A percentile compares a stretch with the other conserved stretches of the same genome.
phyloP scores from a whole-genome alignment of 1,139 yeast genomes.

The Diutina scorzettiae region DNA sequence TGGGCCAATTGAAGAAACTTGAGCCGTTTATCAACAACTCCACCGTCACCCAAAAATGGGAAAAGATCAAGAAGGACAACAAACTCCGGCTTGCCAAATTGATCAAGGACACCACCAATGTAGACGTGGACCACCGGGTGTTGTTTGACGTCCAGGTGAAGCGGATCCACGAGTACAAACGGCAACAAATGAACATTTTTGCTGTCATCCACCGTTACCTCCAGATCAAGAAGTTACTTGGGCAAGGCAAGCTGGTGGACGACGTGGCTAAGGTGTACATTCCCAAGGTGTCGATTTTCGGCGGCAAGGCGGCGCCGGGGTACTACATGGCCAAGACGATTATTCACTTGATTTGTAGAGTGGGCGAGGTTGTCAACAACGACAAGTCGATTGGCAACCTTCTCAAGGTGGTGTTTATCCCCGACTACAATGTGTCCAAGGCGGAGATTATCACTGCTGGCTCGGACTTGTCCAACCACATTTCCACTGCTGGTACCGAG shows the following conservation, averaged over 20 bases:
- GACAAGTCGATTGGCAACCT: conserved; percentile 65
- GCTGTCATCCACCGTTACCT: conserved; percentile 81
- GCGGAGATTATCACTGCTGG: conserved; percentile 90
- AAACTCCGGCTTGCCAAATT: conserved; percentile 60
- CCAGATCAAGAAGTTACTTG: conserved; percentile 55
- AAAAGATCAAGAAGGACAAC: conserved; percentile 55
- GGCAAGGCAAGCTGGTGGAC: conserved; percentile 30
- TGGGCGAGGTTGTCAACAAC: conserved; percentile 67
- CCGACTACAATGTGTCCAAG: conserved; percentile 88
- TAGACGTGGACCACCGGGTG: conserved; percentile 61
- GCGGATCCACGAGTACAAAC: conserved; percentile 90
- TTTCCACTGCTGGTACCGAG: conserved; percentile 97
- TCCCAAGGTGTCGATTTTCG: conserved; percentile 73
- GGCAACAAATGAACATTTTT: conserved; percentile 87
- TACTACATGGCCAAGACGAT: conserved; percentile 90
- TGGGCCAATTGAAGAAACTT: conserved; percentile 55
- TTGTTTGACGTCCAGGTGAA: conserved; percentile 88
- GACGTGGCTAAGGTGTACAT: conserved; percentile 56
- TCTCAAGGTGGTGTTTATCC: conserved; percentile 77
- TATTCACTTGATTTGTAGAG: conserved; percentile 74
- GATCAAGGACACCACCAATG: conserved; percentile 54
- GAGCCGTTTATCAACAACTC: conserved; percentile 59
- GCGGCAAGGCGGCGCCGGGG: conserved; percentile 97
- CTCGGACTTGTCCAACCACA: conserved; percentile 84
- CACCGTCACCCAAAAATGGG: conserved; percentile 62